phyloP scores from a whole-genome alignment of 208 protist genomes.

The Novymonas esmeraldas region DNA sequence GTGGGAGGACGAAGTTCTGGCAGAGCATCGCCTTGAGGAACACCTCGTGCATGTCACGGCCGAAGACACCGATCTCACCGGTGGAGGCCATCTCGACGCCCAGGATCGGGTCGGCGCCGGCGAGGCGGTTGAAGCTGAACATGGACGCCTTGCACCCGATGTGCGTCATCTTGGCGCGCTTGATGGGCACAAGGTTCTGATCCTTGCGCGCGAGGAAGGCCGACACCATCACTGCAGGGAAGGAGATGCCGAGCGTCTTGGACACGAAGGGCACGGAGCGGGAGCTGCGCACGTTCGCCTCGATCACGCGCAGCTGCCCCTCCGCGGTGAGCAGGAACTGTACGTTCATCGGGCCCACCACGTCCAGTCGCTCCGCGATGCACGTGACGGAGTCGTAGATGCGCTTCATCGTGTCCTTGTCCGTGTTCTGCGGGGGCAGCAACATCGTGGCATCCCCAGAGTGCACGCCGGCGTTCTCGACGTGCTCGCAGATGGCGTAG shows the following conservation, averaged over 20 bases:
- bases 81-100: slow-evolving; percentile 99
- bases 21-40: slow-evolving; percentile 92
- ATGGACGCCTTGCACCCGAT: slow-evolving; percentile 97
- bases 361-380: slow-evolving; percentile 93
- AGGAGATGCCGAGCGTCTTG: slow-evolving; percentile 96
- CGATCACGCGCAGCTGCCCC: slow-evolving; percentile 95
- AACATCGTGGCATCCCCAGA: slow-evolving; percentile 97
- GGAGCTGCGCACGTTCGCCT: slow-evolving; percentile 98
- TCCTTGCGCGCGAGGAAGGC: slow-evolving; percentile 74
- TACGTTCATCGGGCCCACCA: slow-evolving; percentile 98
- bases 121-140: slow-evolving; percentile 98
- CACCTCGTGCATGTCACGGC: slow-evolving; percentile 84
- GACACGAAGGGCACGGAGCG: slow-evolving; percentile 98
- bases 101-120: slow-evolving; percentile 97
- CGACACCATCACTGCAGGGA: slow-evolving; percentile 90
- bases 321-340: slow-evolving; percentile 98
- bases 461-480: slow-evolving; percentile 99
- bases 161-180: slow-evolving; percentile 88
- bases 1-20: slow-evolving; percentile 80
- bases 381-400: slow-evolving; percentile 84
- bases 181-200: slow-evolving; percentile 84
- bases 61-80: slow-evolving; percentile 97
- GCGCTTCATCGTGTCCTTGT: slow-evolving; percentile 84
- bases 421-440: slow-evolving; percentile 89
- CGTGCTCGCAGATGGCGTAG: slow-evolving; percentile 98